Percentiles rank a stretch among this genome's conserved stretches.
phyloP scores from a whole-genome alignment of 345 rosid genomes.

The Eucalyptus marginata region DNA sequence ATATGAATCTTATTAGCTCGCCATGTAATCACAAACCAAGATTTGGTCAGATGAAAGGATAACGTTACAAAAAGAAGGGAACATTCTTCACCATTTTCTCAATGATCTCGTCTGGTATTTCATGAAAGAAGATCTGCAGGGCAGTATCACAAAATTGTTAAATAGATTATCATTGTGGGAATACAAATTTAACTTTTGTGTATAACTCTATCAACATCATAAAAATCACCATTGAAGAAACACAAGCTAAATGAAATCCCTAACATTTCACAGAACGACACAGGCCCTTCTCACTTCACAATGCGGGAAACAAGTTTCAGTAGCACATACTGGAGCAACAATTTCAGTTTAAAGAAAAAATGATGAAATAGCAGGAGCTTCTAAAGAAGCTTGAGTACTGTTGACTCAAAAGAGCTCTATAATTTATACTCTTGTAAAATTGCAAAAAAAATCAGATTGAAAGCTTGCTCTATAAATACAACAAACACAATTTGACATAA shows the following conservation, averaged over 20 bases:
- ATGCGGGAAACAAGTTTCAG: neutral
- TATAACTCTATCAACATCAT: neutral
- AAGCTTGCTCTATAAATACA: neutral
- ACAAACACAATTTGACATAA: neutral
- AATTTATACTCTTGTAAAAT: neutral
- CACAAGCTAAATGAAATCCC: neutral
- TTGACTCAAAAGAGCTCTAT: neutral
- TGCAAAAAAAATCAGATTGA: neutral
- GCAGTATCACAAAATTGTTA: neutral
- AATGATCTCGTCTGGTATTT: slow-evolving; percentile 72
- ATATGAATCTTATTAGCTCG: neutral
- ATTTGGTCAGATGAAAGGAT: neutral
- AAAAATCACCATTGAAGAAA: neutral
- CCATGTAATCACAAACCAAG: neutral
- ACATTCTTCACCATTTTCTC: slow-evolving; percentile 51
- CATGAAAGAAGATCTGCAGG: slow-evolving; percentile 74
- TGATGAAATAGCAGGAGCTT: neutral
- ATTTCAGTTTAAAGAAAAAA: neutral
- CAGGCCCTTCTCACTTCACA: neutral
- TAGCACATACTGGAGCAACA: neutral
- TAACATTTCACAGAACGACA: neutral
- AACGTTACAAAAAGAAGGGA: neutral
- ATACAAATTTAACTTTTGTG: neutral
- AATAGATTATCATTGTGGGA: neutral
- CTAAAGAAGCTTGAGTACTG: neutral